Percentiles rank a stretch among this genome's conserved stretches.
phyloP scores from a whole-genome alignment of 1,284 basidiomycete species.

The Cutaneotrichosporon sp. region DNA sequence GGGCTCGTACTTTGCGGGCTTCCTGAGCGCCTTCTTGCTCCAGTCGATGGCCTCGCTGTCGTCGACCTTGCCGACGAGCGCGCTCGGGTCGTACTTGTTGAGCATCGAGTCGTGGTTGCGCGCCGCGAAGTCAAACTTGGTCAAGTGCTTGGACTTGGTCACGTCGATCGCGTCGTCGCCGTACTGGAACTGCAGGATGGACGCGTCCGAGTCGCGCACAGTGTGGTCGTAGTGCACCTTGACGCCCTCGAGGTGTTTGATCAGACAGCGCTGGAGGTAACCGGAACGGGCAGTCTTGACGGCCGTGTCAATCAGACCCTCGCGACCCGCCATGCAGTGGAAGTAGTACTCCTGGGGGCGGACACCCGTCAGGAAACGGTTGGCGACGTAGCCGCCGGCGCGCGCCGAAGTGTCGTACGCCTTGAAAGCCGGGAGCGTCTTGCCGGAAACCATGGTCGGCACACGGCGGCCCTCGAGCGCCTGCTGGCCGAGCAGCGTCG shows the following conservation, averaged over 20 bases:
- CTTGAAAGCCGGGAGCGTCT: conserved; percentile 96
- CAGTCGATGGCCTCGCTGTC: conserved; percentile 69
- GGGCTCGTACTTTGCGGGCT: conserved; percentile 67
- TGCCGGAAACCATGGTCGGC: conserved; percentile 98
- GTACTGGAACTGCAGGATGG: conserved; percentile 95
- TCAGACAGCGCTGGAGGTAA: conserved; percentile 95
- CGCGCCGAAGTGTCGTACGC: conserved; percentile 96
- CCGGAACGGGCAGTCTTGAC: conserved; percentile 99
- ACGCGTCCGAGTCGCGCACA: conserved; percentile 90
- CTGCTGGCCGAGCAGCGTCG: conserved; percentile 94
- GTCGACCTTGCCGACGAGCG: conserved; percentile 65
- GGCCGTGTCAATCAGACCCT: conserved; percentile 98
- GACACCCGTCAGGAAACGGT: conserved; percentile 97
- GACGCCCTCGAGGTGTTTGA: conserved; percentile 97
- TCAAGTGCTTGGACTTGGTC: conserved; percentile 88
- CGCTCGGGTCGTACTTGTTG: conserved; percentile 69
- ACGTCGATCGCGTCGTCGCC: conserved; percentile 98
- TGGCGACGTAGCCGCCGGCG: conserved; percentile 99
- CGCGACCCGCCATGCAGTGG: conserved; percentile 98
- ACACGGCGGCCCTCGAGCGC: conserved; percentile 98
- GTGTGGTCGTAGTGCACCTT: conserved; percentile 98
- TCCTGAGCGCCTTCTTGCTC: conserved; percentile 90
- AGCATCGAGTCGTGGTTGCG: conserved; percentile 82
- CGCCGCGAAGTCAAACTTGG: conserved; percentile 90
- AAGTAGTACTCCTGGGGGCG: conserved; percentile 99